Percentiles rank a stretch among this genome's conserved stretches.
Conservation (phyloP, 2,329 filamentous ascomycete species). For the Aspergillus terreus region DNA sequence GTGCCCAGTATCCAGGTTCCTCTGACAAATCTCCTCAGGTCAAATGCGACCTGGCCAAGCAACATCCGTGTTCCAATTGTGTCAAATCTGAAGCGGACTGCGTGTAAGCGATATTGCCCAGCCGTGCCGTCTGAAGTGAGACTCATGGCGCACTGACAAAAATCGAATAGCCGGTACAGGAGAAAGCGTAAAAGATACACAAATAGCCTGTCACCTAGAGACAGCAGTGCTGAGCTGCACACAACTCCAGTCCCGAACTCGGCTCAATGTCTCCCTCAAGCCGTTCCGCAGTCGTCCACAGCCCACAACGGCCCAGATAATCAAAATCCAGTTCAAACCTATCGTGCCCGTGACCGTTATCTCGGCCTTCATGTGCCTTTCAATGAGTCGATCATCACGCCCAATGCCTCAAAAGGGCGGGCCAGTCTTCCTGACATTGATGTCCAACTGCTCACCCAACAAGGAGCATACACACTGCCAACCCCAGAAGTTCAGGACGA, state of each 20-base stretch:
- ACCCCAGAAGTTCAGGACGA: background rate
- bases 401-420: background rate
- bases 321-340: background rate
- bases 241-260: background rate
- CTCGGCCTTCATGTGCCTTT: background rate
- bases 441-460: background rate
- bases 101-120: conserved; percentile 9
- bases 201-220: background rate
- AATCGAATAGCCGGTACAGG: background rate
- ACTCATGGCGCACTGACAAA: background rate
- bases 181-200: background rate
- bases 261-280: too few relatives aligned
- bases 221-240: background rate
- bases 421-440: background rate
- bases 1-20: conserved; percentile 2
- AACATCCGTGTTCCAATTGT: conserved; percentile 26
- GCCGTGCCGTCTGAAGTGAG: background rate
- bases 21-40: conserved; percentile 18
- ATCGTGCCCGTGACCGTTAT: background rate
- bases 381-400: background rate
- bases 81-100: conserved; percentile 21
- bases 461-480: background rate
- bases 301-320: background rate
- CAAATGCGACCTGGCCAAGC: conserved; percentile 22
- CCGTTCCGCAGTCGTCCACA: background rate